These are phyloP conservation scores for Orbilia javanica DNA, from an alignment of 2,329 filamentous ascomycete genomes.

Conservation along the genomic window DNA sequence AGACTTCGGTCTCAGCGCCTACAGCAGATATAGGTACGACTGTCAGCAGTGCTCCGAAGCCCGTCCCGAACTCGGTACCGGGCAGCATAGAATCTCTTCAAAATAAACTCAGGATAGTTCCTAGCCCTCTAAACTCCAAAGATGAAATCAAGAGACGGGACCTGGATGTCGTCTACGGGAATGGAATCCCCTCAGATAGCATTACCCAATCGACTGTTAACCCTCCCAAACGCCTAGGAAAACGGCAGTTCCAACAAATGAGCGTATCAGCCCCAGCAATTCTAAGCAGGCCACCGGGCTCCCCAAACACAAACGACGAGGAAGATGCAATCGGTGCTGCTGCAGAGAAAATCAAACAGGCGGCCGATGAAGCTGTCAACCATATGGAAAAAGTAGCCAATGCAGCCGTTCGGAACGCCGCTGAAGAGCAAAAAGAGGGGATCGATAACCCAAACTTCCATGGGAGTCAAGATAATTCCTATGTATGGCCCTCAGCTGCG, in stretches of 20 bases:
- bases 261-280: conserved; percentile 28
- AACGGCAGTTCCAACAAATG: conserved; percentile 29
- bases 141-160: neutral
- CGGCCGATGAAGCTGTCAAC: conserved; percentile 24
- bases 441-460: conserved; percentile 32
- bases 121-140: neutral
- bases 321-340: conserved; percentile 30
- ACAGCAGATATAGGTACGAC: conserved; percentile 25
- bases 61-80: conserved; percentile 10
- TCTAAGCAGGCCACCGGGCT: neutral
- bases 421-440: conserved; percentile 19
- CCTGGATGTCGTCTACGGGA: neutral
- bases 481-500: conserved; percentile 25
- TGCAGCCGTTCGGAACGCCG: conserved; percentile 28
- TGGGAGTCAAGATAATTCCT: neutral
- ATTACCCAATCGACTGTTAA: too few relatives aligned
- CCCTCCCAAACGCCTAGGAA: conserved; percentile 13
- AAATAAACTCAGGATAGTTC: neutral
- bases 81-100: neutral
- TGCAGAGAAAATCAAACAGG: conserved; percentile 25
- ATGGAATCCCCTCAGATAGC: too few relatives aligned
- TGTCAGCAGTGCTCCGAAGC: conserved; percentile 42
- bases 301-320: conserved; percentile 25
- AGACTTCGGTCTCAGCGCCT: conserved; percentile 27
- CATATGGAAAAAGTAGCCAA: conserved; percentile 24